These are phyloP conservation scores for Cercospora zeina DNA, from an alignment of 2,329 filamentous ascomycete genomes.

Conservation along the genomic window DNA sequence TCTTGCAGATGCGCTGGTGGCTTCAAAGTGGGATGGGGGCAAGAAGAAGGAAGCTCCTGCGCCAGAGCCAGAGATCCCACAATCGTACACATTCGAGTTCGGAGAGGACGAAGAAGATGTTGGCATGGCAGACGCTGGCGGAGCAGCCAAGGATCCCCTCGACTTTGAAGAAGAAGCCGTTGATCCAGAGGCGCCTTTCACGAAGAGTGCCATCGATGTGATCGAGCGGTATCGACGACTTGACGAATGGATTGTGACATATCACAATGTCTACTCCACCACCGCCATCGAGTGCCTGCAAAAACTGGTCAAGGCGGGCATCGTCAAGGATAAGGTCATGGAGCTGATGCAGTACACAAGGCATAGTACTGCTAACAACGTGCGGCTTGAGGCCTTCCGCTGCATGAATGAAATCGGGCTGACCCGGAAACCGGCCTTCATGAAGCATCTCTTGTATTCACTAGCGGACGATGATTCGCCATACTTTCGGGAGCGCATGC, in stretches of 20 bases:
- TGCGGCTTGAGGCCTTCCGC: slow-evolving; percentile 61
- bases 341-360: slow-evolving; percentile 64
- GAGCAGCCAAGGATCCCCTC: slow-evolving; percentile 13
- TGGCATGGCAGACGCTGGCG: slow-evolving; percentile 45
- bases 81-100: slow-evolving; percentile 42
- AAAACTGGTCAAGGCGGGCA: slow-evolving; percentile 55
- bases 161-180: slow-evolving; percentile 47
- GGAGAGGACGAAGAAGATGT: slow-evolving; percentile 49
- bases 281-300: slow-evolving; percentile 62
- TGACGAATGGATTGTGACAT: slow-evolving; percentile 67
- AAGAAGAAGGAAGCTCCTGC: slow-evolving; percentile 14
- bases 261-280: slow-evolving; percentile 63
- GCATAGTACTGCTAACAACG: slow-evolving; percentile 59
- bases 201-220: slow-evolving; percentile 59
- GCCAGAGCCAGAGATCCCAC: slow-evolving; percentile 31
- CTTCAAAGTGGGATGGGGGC: slow-evolving; percentile 31
- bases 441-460: slow-evolving; percentile 59
- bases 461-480: slow-evolving; percentile 60
- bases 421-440: slow-evolving; percentile 52
- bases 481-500: slow-evolving; percentile 56
- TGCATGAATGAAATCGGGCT: slow-evolving; percentile 59
- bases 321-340: slow-evolving; percentile 54
- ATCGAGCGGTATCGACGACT: slow-evolving; percentile 64
- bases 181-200: slow-evolving; percentile 55
- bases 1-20: slow-evolving; percentile 57